Evolutionary conservation across 371 early-diverging fungal species (phyloP), one percentile per base, ranked within the genome.

Genomic region (Circinella minor): DNA sequence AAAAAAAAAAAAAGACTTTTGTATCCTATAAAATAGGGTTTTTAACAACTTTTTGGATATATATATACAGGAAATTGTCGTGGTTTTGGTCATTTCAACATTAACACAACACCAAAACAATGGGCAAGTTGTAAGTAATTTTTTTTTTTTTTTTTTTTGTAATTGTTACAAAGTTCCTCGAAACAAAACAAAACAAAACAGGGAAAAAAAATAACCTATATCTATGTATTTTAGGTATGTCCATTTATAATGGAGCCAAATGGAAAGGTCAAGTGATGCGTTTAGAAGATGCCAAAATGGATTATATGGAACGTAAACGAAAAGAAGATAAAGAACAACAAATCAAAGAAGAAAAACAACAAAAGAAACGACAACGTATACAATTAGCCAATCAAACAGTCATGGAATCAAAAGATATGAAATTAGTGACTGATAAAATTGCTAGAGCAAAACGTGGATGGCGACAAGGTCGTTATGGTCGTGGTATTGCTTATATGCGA

Each of bases 201-300:
- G 13, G 4, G 14, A 49, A 15, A 49, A 4, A 11, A 49, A 5
- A 4, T 51, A 63, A 72, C 82, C 80, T 48, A 59, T 80, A 1
- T 68, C 75, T 14, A 74, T 17, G 82, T 80, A 68, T 82, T 27
- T 7, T 65, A 89, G 91, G 89, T 63, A 48, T 91, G 3, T 76
- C 84, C 3, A 74, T 86, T 3, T 92, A 89, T 70, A 91, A 93
- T 61, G 91, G 92, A 1, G 86, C 96, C n/a, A 94, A 93, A 69
- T 96, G 96, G 96, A 94, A 91, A 76, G 96, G 95, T 37, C 77
- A 84, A 61, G 80, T 81, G 27, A 70, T 96, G 70, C 86, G 87
- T 61, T 76, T 96, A 37, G 93, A 94, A 70, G 93, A 91, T 46
- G 94, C 96, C 7, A 92, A 92, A 72, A 88, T 88, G 46, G 87